Evolutionary conservation across 2,329 filamentous ascomycete species (phyloP).

Genomic region (Phaeomoniella chlamydospora): DNA sequence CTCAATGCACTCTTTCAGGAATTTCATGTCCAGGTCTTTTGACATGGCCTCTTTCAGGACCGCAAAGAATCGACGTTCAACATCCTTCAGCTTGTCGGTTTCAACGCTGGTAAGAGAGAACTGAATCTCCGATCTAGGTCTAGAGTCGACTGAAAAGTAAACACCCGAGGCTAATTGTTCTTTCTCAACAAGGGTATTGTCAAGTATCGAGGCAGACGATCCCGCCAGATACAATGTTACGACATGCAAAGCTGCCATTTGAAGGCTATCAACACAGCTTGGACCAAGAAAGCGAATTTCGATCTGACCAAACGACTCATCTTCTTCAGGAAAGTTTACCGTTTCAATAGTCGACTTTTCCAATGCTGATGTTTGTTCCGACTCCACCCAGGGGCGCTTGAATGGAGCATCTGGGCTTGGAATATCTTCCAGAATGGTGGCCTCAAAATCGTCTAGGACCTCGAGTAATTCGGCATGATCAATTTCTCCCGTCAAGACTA

Average conservation of each 20-base stretch:
- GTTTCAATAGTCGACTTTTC: conserved; percentile 59
- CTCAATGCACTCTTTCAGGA: conserved; percentile 75
- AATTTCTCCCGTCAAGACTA: conserved; percentile 84
- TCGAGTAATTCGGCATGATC: conserved; percentile 66
- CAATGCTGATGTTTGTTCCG: conserved; percentile 59
- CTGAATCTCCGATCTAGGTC: conserved; percentile 72
- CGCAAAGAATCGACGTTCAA: conserved; percentile 74
- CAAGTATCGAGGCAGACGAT: conserved; percentile 81
- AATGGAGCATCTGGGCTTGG: conserved; percentile 63
- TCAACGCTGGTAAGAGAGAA: conserved; percentile 77
- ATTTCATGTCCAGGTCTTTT: conserved; percentile 75
- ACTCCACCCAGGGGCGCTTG: conserved; percentile 82
- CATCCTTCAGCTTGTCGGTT: conserved; percentile 68
- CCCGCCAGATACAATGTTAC: conserved; percentile 78
- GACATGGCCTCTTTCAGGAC: conserved; percentile 67
- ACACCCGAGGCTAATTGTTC: conserved; percentile 84
- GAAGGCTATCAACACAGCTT: conserved; percentile 54
- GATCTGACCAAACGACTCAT: conserved; percentile 85
- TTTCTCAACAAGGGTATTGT: conserved; percentile 83
- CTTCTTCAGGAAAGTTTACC: conserved; percentile 89
- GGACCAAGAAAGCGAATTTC: conserved; percentile 79
- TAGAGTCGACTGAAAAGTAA: conserved; percentile 61
- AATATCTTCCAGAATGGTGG: conserved; percentile 69
- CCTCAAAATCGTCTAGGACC: conserved; percentile 78
- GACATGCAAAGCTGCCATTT: conserved; percentile 61